Percentiles rank a stretch among this genome's conserved stretches.
These are phyloP conservation scores for Exidia glandulosa DNA, from an alignment of 768 basidiomycete genomes.

Conservation along the genomic window DNA sequence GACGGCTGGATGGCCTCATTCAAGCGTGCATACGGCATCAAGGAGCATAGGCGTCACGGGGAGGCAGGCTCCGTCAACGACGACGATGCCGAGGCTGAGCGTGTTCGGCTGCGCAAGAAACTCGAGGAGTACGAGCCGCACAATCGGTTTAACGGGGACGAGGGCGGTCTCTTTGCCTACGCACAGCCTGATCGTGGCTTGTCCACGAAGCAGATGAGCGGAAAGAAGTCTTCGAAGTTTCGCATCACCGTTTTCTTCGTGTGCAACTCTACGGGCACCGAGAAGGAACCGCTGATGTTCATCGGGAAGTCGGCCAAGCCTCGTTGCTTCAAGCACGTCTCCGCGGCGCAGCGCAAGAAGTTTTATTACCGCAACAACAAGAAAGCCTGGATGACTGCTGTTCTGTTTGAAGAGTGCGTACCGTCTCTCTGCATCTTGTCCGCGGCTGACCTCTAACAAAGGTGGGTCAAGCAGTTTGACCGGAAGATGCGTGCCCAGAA, in stretches of 20 bases:
- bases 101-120: slow-evolving; percentile 2
- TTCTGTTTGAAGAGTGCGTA: slow-evolving; percentile 24
- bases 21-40: slow-evolving; percentile 11
- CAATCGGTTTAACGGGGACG: slow-evolving; percentile 13
- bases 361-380: slow-evolving; percentile 28
- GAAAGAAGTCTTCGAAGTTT: slow-evolving; percentile 23
- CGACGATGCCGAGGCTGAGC: background rate
- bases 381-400: slow-evolving; percentile 29
- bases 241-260: slow-evolving; percentile 23
- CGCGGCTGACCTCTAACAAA: slow-evolving; percentile 2
- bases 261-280: slow-evolving; percentile 22
- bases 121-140: slow-evolving; percentile 10
- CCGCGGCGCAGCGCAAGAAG: slow-evolving; percentile 11
- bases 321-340: slow-evolving; percentile 19
- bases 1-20: slow-evolving; percentile 16
- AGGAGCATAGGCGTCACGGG: slow-evolving; percentile 12
- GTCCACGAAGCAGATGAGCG: slow-evolving; percentile 20
- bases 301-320: slow-evolving; percentile 25
- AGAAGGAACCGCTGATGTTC: slow-evolving; percentile 20
- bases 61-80: slow-evolving; percentile 20
- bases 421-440: background rate
- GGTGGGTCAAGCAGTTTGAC: slow-evolving; percentile 22
- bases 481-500: slow-evolving; percentile 14
- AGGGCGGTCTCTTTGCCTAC: slow-evolving; percentile 6
- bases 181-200: slow-evolving; percentile 25